Evolutionary conservation across 2,329 filamentous ascomycete genomes (phyloP), one percentile per base, ranked within the genome.

Genomic region (Paraphaeosphaeria sporulosa): DNA sequence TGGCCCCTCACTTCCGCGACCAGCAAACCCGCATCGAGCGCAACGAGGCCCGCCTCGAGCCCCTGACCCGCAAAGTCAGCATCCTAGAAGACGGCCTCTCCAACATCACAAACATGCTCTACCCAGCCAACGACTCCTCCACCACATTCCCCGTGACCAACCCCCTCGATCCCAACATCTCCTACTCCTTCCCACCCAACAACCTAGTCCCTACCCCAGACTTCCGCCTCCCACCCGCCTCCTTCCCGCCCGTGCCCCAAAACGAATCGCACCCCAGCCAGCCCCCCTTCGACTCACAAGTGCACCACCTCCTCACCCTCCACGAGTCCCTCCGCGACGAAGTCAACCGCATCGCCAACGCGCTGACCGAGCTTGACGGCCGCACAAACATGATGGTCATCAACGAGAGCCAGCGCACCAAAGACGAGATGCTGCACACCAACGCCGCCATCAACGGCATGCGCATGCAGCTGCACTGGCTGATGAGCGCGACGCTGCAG

Each of bases 241-340:
- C 73, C 54, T 77, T 77, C 62, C 71, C 74, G 55, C 69, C 72
- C 2, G 70, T 65, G 43, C 53, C 70, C 66, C 66, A 66, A 50
- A 68, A 64, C 51, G 71, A 75, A 47, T 64, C 64, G 43, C 63
- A 61, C 47, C 61, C 68, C 13, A 62, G 67, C 48, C 72, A 71
- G 51, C 73, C 76, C 21, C 80, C 80, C 5, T 82, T 81, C 67
- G 77, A 80, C 61, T 80, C 79, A 4, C 79, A 81, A 19, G 82
- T 85, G 25, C 85, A 86, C 55, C 87, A 89, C 65, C 80, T 89
- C 2, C 82, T 89, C 27, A 85, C 84, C 2, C 81, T 89, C 52
- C 86, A 89, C 69, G 86, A 89, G 67, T 84, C 82, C 23, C 79
- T 89, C 19, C 84, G 87, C 13, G 85, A 87, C 47, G 86, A 89